Conservation (phyloP, 164 flowering plant species). For the Vitis amurensis region DNA sequence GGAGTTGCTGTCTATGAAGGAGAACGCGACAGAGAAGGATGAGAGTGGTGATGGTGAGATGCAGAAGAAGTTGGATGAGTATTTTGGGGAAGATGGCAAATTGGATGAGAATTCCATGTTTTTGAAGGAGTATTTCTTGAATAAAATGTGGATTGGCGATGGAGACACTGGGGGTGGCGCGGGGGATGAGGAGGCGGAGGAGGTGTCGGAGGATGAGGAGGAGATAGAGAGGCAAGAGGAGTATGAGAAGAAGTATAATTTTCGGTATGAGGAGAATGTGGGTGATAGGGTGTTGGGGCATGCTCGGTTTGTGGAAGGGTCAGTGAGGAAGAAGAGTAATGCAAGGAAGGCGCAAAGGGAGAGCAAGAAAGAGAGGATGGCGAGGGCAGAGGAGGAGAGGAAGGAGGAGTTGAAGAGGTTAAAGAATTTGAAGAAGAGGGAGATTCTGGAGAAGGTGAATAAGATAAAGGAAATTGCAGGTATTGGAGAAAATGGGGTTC, state of each 20-base stretch:
- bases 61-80: slow-evolving; percentile 53
- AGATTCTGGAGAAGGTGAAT: slow-evolving; percentile 65
- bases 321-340: slow-evolving; percentile 78
- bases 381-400: slow-evolving; percentile 61
- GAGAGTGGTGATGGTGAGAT: slow-evolving; percentile 35
- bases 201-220: slow-evolving; percentile 64
- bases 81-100: slow-evolving; percentile 62
- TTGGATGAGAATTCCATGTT: slow-evolving; percentile 63
- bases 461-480: slow-evolving; percentile 73
- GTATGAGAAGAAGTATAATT: slow-evolving; percentile 59
- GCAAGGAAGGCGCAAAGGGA: slow-evolving; percentile 68
- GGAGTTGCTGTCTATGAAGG: slow-evolving; percentile 59
- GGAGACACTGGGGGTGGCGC: no score
- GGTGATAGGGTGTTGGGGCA: slow-evolving; percentile 78
- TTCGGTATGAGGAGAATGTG: slow-evolving; percentile 66
- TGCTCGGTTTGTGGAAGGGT: slow-evolving; percentile 61
- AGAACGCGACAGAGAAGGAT: slow-evolving; percentile 15
- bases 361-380: slow-evolving; percentile 78
- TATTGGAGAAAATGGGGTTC: slow-evolving; percentile 36
- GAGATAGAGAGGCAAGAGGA: slow-evolving; percentile 69
- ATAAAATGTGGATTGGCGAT: slow-evolving; percentile 62
- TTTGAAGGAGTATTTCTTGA: slow-evolving; percentile 60
- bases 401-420: slow-evolving; percentile 87
- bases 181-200: slow-evolving; percentile 22
- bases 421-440: slow-evolving; percentile 92